Evolutionary conservation across 805 yeast species (phyloP), one percentile per base, ranked within the genome.

Genomic region (Candida nitratophila): DNA sequence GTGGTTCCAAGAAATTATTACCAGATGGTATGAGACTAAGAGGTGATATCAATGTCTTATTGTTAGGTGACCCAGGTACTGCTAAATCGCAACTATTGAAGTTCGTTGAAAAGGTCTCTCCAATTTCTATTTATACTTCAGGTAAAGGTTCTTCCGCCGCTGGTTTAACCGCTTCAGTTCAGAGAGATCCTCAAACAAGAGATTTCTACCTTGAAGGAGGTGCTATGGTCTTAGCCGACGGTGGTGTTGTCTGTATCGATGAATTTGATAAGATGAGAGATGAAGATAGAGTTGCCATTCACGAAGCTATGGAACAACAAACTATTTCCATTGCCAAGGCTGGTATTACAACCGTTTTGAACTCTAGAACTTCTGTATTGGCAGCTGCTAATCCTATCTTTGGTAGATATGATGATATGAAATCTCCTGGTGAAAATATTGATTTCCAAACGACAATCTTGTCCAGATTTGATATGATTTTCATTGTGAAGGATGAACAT

Each of bases 71-170:
- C 59, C 99, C 99, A 21, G 99, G 99, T 70, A 93, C 99, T 19
- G 98, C 99, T 41, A 93, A 93, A 63, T 93, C 99, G 11, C 99
- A 93, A 69, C 68, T 93, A 49, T 74, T 93, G 57, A 93, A 93
- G 63, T 93, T 91, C 53, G 98, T 89, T 17, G 98, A 93, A 61
- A 90, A 91, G 59, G 89, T 86, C 19, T 79, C 96, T 4, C 98
- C 98, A 12, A 88, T 91, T 46, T 81, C 98, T 3, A 90, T 93
- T 33, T 93, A 91, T 64, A 91, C 99, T 0, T 89, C 98, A 0
- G 99, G 99, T 70, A 93, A 93, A 58, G 99, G 99, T 42, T 89
- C 97, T 1, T 93, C 99, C 29, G 99, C 99, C 0, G 99, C 93
- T 41, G 99, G 99, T 72, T 72, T 93, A 57, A 93, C 99, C 0